Base-by-base conservation (phyloP, 1,284 basidiomycete genomes). In the Ganoderma lingzhi region DNA sequence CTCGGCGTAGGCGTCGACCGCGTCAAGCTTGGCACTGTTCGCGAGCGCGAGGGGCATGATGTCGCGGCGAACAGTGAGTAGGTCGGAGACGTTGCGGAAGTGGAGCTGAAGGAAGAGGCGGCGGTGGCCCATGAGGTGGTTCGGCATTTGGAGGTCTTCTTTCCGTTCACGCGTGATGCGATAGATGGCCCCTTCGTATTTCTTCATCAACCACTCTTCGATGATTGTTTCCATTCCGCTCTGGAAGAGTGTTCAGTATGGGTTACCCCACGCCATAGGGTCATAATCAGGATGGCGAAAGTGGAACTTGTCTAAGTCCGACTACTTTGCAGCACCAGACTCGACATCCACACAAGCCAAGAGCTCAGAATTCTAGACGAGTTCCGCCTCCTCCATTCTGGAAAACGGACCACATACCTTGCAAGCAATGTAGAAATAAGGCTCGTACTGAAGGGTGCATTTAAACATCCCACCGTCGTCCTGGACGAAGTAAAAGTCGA, bases 381-480 rank as follows among this genome's bases (percentile, higher is more conserved):
- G 23, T 14, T 28, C 30, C 30, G 35, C 53, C 15, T 32, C 14
- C 15, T 14, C 53, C 53, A 35, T 8, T 56, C 53, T 32, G 53
- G 8, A 15, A 55, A 15, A 17, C 4, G 30, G 6, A 17, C 65
- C 6, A 80, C 88, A 63, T 71, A 96, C 96, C 84, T 96, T 91
- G 88, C 94, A 97, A 2, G 92, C 93, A 71, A 99, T 93, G 73
- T 89, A 89, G 77, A 99, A 98, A 81, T 99, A 99, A 0, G 98
- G 98, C 79, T 98, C 95, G 77, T 97, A 97, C 65, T 91, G 88
- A 69, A 95, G 87, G 1, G 97, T 99, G 73, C 90, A 92, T 80
- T 99, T 99, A 87, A 99, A 99, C 90, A 95, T 95, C 42, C 88
- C 90, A 4, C 97, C 97, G 73, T 99, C 96, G 77, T 99, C 97